These are phyloP conservation scores for Arachis monticola DNA, from an alignment of 331 rosid genomes.

Conservation along the genomic window DNA sequence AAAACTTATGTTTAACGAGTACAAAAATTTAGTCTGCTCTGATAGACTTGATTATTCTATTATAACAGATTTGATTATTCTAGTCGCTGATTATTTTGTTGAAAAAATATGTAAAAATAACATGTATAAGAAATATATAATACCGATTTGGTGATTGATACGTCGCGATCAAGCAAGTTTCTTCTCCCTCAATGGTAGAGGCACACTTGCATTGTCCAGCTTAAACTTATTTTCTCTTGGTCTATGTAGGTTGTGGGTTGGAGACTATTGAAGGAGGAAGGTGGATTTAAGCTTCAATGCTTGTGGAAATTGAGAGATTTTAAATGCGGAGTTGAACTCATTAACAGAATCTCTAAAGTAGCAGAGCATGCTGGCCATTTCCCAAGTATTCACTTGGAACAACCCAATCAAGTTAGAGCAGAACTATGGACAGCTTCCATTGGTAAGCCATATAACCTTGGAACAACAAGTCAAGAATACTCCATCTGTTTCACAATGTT, in stretches of 20 bases:
- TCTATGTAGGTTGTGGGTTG: conserved; percentile 79
- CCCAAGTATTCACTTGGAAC: conserved; percentile 81
- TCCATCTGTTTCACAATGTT: not conserved
- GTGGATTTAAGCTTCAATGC: conserved; percentile 68
- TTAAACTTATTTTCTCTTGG: conserved; percentile 23
- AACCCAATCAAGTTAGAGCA: conserved; percentile 83
- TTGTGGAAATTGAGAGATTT: conserved; percentile 90
- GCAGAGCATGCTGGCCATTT: conserved; percentile 69
- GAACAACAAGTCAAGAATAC: not conserved
- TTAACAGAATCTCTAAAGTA: conserved; percentile 74
- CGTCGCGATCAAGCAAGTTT: not conserved
- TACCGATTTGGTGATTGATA: not conserved
- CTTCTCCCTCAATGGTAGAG: not conserved
- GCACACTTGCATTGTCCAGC: not conserved
- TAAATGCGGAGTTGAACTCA: conserved; percentile 73
- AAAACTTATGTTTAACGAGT: too few species aligned
- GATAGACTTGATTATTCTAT: too few species aligned
- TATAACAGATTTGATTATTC: too few species aligned
- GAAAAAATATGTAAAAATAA: too few species aligned
- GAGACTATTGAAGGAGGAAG: conserved; percentile 72
- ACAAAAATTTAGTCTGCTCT: too few species aligned
- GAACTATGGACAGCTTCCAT: conserved; percentile 79
- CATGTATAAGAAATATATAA: not conserved
- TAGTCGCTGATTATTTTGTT: too few species aligned
- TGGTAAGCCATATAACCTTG: conserved; percentile 52